These are phyloP conservation scores for Pythium sp. DNA, from an alignment of 352 stramenopile species.

Conservation along the genomic window DNA sequence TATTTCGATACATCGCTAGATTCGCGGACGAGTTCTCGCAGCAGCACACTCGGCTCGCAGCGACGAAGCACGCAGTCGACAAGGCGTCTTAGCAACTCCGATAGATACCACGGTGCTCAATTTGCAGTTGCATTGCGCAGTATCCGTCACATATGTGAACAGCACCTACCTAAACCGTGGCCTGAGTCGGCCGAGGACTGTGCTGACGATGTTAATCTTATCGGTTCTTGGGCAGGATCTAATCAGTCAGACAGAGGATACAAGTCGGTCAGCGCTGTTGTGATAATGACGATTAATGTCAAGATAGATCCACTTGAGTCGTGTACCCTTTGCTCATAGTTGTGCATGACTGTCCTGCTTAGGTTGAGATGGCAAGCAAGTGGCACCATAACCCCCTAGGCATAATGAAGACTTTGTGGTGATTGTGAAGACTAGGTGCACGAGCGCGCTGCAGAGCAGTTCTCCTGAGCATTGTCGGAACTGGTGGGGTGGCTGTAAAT, in stretches of 20 bases:
- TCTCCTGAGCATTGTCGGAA: not conserved
- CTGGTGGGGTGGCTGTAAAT: not conserved
- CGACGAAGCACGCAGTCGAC: not conserved
- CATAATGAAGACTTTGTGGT: not conserved
- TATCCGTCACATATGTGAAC: not conserved
- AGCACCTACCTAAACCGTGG: not conserved
- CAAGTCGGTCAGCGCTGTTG: no score
- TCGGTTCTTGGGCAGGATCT: no score
- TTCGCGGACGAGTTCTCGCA: conserved; percentile 59
- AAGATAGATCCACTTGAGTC: no score
- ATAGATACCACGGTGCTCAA: not conserved
- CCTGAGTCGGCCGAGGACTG: not conserved
- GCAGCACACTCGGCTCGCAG: conserved; percentile 27
- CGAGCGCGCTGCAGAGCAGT: not conserved
- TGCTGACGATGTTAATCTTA: no score
- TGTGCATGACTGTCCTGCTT: no score
- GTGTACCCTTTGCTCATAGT: no score
- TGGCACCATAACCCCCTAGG: no score
- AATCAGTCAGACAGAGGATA: no score
- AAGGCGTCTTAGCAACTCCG: not conserved
- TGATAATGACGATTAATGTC: no score
- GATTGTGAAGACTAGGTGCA: not conserved
- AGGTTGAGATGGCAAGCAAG: no score
- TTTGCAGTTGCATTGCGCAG: not conserved
- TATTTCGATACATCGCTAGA: conserved; percentile 58